phyloP scores from a whole-genome alignment of 257 asterid genomes.

The Penstemon newberryi region DNA sequence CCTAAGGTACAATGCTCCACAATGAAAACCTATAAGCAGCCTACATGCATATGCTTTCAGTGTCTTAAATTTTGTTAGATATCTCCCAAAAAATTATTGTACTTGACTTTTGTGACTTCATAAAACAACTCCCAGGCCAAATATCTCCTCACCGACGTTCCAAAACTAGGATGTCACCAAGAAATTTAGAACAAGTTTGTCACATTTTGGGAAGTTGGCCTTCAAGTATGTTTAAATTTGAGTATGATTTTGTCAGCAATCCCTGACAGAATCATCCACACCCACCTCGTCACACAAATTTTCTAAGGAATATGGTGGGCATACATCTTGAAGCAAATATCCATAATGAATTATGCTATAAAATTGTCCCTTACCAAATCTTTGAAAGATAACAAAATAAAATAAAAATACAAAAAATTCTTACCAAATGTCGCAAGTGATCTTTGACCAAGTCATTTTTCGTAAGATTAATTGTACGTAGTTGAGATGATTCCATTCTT shows the following conservation, averaged over 20 bases:
- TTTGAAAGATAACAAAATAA: not conserved
- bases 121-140: too few species aligned
- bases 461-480: slow-evolving; percentile 67
- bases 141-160: not conserved
- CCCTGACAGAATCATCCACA: slow-evolving; percentile 1
- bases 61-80: not conserved
- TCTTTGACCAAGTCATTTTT: slow-evolving; percentile 89
- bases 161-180: not conserved
- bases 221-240: not conserved
- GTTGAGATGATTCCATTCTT: slow-evolving; percentile 58
- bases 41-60: not conserved
- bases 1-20: not conserved
- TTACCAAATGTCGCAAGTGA: slow-evolving; percentile 88
- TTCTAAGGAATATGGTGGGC: slow-evolving; percentile 1
- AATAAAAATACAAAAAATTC: slow-evolving; percentile 12
- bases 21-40: too few species aligned
- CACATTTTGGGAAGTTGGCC: not conserved
- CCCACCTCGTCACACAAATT: not conserved
- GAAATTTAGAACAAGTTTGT: not conserved
- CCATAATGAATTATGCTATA: not conserved
- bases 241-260: not conserved
- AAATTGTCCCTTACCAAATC: slow-evolving; percentile 1
- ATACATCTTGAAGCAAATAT: not conserved
- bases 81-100: too few species aligned
- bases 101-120: too few species aligned